A percentile compares a stretch with the other conserved stretches of the same genome.
Conservation (phyloP, 2,329 filamentous ascomycete genomes). For the Davidsoniella virescens region DNA sequence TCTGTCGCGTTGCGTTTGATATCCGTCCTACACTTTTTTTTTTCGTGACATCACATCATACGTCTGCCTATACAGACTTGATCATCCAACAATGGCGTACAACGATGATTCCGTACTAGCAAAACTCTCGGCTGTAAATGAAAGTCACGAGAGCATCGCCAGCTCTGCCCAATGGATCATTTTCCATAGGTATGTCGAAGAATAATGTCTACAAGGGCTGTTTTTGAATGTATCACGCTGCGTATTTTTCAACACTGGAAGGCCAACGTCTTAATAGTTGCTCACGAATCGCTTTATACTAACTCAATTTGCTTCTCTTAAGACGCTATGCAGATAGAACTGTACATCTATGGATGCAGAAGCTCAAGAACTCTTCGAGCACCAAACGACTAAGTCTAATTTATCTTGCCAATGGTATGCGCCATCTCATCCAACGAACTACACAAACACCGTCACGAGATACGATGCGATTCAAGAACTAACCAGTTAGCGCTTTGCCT, state of each 20-base stretch:
- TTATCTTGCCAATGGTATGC: conserved; percentile 83
- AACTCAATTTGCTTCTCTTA: neutral
- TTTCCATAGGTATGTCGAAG: conserved; percentile 67
- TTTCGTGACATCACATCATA: neutral
- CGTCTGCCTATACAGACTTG: neutral
- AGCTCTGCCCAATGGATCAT: conserved; percentile 98
- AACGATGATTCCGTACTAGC: conserved; percentile 89
- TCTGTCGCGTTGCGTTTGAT: too few relatives aligned
- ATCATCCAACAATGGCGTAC: conserved; percentile 55
- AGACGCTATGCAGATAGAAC: conserved; percentile 88
- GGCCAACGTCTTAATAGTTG: neutral
- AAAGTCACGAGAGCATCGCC: conserved; percentile 93
- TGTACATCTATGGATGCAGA: conserved; percentile 79
- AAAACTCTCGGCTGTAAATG: conserved; percentile 87
- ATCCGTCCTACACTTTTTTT: neutral
- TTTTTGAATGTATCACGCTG: neutral
- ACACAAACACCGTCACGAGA: neutral
- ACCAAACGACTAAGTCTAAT: conserved; percentile 79
- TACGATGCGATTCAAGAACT: neutral
- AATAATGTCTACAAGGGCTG: too few relatives aligned
- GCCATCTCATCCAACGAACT: neutral
- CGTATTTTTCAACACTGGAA: conserved; percentile 4
- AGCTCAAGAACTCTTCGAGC: conserved; percentile 72
- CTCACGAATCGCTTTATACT: neutral
- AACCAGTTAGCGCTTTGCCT: neutral